Conservation (phyloP, 306 rosid species). For the Sindora glabra region DNA sequence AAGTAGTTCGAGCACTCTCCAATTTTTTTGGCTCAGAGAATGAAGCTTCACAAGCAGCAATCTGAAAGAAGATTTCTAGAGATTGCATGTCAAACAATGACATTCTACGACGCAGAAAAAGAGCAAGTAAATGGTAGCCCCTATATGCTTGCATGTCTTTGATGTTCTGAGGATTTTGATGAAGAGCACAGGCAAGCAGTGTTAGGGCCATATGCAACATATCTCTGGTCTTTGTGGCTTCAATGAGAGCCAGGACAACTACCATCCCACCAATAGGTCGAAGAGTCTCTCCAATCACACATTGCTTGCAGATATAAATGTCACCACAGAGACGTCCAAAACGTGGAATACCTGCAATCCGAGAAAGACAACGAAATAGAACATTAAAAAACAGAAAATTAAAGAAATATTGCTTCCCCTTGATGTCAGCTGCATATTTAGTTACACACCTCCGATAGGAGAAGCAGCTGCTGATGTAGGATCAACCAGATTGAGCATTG, state of each 20-base stretch:
- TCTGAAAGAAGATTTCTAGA: conserved; percentile 92
- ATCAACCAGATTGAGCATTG: conserved; percentile 95
- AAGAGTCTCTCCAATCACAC: conserved; percentile 82
- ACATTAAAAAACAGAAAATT: not conserved
- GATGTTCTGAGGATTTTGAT: conserved; percentile 89
- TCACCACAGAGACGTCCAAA: conserved; percentile 97
- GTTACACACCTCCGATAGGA: conserved; percentile 95
- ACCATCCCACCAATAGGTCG: conserved; percentile 88
- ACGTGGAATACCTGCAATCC: conserved; percentile 87
- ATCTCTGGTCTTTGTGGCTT: conserved; percentile 94
- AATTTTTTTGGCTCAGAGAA: conserved; percentile 92
- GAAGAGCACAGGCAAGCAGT: conserved; percentile 80
- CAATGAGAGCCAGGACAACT: conserved; percentile 84
- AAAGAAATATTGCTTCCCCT: not conserved
- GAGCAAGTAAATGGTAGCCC: conserved; percentile 95
- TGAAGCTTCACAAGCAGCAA: conserved; percentile 99
- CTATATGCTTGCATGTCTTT: conserved; percentile 89
- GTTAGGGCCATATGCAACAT: conserved; percentile 95
- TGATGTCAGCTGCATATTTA: conserved; percentile 13
- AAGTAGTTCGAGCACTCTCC: conserved; percentile 37
- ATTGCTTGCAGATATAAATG: conserved; percentile 69
- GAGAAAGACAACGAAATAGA: conserved; percentile 14
- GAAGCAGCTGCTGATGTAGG: conserved; percentile 99
- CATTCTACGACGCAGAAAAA: conserved; percentile 86
- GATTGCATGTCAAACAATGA: conserved; percentile 94